These are phyloP conservation scores for Myxozyma udenii DNA, from an alignment of 805 yeast genomes.

Conservation along the genomic window DNA sequence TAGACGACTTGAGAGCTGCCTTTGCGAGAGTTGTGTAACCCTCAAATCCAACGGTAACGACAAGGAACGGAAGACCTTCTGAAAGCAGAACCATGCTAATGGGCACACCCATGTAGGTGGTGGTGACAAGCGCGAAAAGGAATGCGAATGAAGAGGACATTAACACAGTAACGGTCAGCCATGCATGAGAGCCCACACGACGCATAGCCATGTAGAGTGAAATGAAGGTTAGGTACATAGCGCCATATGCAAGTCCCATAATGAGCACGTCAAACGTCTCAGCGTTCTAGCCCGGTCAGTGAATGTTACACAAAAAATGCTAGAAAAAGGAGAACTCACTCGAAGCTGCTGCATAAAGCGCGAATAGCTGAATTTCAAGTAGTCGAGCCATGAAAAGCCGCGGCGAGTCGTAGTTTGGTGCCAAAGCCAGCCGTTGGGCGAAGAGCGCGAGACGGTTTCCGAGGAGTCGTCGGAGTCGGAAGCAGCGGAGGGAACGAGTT, in stretches of 20 bases:
- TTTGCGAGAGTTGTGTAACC: conserved; percentile 70
- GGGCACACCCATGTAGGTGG: conserved; percentile 54
- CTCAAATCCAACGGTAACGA: conserved; percentile 87
- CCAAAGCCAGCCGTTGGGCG: conserved; percentile 42
- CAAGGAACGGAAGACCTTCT: conserved; percentile 91
- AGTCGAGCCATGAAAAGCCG: conserved; percentile 39
- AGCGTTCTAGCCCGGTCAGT: conserved; percentile 50
- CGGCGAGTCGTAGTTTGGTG: conserved; percentile 46
- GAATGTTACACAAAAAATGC: not conserved
- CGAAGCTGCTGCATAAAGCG: conserved; percentile 35
- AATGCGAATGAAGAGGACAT: conserved; percentile 80
- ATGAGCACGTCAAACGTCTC: conserved; percentile 82
- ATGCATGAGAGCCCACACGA: conserved; percentile 74
- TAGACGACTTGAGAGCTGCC: conserved; percentile 39
- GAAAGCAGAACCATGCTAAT: conserved; percentile 72
- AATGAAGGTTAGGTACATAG: conserved; percentile 81
- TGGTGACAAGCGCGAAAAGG: conserved; percentile 66
- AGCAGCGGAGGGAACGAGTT: conserved; percentile 14
- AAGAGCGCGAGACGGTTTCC: not conserved
- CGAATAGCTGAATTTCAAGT: conserved; percentile 38
- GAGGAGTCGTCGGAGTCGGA: conserved; percentile 36
- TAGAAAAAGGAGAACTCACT: conserved; percentile 7
- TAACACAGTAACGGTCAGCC: conserved; percentile 79
- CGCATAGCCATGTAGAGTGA: conserved; percentile 75
- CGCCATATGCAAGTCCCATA: conserved; percentile 74